phyloP scores from a whole-genome alignment of 345 rosid species.

The Isatis tinctoria region DNA sequence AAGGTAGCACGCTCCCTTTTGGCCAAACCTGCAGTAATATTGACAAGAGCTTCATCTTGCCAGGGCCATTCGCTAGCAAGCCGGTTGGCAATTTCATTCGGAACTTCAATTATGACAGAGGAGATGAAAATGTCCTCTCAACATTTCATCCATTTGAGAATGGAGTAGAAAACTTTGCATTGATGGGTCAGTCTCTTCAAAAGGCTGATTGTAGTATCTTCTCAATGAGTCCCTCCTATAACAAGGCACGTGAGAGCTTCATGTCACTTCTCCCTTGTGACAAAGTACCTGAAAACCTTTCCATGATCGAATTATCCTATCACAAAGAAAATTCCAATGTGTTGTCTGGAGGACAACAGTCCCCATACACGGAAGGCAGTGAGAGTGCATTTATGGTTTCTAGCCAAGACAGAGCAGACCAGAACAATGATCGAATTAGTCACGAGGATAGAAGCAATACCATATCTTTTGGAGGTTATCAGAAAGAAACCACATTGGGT shows the following conservation, averaged over 20 bases:
- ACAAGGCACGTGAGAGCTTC: constrained; percentile 39
- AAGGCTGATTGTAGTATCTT: constrained; percentile 39
- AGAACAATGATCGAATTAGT: neutral
- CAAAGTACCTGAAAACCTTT: constrained; percentile 10
- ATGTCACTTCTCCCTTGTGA: constrained; percentile 15
- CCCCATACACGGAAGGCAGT: neutral
- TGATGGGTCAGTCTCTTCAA: constrained; percentile 37
- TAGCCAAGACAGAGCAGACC: constrained; percentile 11
- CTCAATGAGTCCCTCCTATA: constrained; percentile 48
- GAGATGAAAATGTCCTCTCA: constrained; percentile 32
- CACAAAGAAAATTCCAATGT: neutral
- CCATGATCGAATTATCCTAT: neutral
- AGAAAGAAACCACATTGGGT: constrained; percentile 36
- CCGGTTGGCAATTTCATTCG: constrained; percentile 33
- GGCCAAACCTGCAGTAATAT: constrained; percentile 1
- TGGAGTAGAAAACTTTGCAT: constrained; percentile 35
- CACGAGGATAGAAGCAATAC: constrained; percentile 29
- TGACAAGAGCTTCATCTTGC: constrained; percentile 9
- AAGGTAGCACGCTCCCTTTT: neutral
- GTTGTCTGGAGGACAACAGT: constrained; percentile 1
- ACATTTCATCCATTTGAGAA: constrained; percentile 32
- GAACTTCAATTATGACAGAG: constrained; percentile 41
- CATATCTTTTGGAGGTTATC: constrained; percentile 54
- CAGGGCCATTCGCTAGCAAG: constrained; percentile 21
- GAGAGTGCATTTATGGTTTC: constrained; percentile 17